These are phyloP conservation scores for Russula compacta DNA, from an alignment of 768 basidiomycete species.

Conservation along the genomic window DNA sequence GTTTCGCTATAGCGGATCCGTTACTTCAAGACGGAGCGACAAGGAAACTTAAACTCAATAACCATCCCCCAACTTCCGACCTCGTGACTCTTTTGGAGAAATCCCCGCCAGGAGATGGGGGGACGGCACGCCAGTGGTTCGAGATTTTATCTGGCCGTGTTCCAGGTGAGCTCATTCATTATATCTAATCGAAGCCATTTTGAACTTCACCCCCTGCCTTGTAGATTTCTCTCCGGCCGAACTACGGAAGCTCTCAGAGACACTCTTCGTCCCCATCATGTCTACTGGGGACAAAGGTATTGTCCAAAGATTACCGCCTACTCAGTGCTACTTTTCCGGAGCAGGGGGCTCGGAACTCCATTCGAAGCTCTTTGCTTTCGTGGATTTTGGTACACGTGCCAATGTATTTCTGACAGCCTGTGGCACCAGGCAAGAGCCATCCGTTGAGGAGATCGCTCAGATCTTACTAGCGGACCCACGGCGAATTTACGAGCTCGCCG, in stretches of 20 bases:
- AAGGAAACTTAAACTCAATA: constrained; percentile 55
- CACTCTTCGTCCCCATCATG: constrained; percentile 59
- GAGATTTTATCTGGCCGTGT: constrained; percentile 54
- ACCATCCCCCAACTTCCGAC: constrained; percentile 56
- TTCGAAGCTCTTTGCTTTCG: constrained; percentile 76
- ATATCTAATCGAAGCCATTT: background rate
- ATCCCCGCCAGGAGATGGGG: constrained; percentile 47
- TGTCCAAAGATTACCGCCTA: constrained; percentile 36
- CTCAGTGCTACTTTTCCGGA: constrained; percentile 60
- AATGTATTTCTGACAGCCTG: constrained; percentile 81
- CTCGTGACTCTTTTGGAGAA: constrained; percentile 51
- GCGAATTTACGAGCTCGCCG: constrained; percentile 62
- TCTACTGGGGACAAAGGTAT: constrained; percentile 24
- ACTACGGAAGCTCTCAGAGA: constrained; percentile 45
- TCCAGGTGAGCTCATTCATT: constrained; percentile 35
- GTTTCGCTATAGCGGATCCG: constrained; percentile 61
- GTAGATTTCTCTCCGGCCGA: constrained; percentile 53
- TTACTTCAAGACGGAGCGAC: constrained; percentile 41
- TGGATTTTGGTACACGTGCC: constrained; percentile 77
- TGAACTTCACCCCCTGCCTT: background rate
- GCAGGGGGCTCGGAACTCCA: constrained; percentile 50
- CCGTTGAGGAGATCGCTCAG: constrained; percentile 68
- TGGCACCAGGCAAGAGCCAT: constrained; percentile 83
- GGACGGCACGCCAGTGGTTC: constrained; percentile 58
- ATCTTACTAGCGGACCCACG: constrained; percentile 61